phyloP scores from a whole-genome alignment of 768 basidiomycete genomes.

The Boletus edulis region DNA sequence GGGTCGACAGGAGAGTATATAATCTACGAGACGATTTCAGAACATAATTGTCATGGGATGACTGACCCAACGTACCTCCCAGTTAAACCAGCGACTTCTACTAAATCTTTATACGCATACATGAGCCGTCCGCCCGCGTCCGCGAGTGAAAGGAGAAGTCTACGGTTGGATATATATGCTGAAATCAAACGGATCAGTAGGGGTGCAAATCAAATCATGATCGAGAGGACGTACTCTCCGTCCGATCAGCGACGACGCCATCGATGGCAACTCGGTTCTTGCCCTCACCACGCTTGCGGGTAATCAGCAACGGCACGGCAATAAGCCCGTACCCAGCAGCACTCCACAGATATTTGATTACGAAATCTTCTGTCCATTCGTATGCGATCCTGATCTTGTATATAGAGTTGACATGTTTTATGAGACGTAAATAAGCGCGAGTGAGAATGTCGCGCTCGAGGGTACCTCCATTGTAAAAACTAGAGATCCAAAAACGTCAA shows the following conservation, averaged over 20 bases:
- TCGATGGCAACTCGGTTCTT: conserved; percentile 15
- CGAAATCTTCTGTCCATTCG: conserved; percentile 95
- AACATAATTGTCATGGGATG: neutral
- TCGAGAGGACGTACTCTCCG: conserved; percentile 40
- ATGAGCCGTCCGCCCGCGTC: conserved; percentile 95
- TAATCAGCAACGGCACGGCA: conserved; percentile 84
- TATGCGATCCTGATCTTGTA: conserved; percentile 94
- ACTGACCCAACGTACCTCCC: conserved; percentile 34
- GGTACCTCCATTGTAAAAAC: conserved; percentile 89
- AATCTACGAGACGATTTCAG: conserved; percentile 45
- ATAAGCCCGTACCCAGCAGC: conserved; percentile 91
- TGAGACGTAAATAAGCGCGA: conserved; percentile 72
- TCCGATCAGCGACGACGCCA: conserved; percentile 45
- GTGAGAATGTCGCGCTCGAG: conserved; percentile 82
- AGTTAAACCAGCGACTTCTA: conserved; percentile 93
- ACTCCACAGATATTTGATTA: conserved; percentile 96
- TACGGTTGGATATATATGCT: conserved; percentile 92
- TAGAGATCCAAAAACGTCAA: conserved; percentile 25
- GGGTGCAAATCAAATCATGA: neutral
- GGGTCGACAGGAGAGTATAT: conserved; percentile 81
- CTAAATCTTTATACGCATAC: conserved; percentile 95
- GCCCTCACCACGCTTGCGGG: conserved; percentile 35
- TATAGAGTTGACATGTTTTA: conserved; percentile 88
- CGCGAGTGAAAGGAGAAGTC: conserved; percentile 89
- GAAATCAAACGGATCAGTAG: neutral